Percentiles rank a stretch among this genome's conserved stretches.
phyloP scores from a whole-genome alignment of 2,329 filamentous ascomycete species.

The Aspergillus bombycis region DNA sequence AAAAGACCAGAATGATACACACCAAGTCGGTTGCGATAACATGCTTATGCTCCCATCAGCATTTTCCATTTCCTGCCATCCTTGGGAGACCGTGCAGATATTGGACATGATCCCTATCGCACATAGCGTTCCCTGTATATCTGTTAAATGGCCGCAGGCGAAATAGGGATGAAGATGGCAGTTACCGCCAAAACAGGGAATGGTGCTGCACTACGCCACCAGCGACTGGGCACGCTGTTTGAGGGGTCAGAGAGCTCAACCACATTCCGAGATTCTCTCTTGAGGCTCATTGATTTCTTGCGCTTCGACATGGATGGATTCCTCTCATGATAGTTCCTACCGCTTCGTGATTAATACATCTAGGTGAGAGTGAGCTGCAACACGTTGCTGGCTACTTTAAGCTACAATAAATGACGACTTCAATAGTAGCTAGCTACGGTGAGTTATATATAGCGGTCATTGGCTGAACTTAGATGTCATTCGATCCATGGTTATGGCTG shows the following conservation, averaged over 20 bases:
- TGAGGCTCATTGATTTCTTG: fast-evolving
- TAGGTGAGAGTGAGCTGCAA: background rate
- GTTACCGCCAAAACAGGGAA: background rate
- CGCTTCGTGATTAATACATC: background rate
- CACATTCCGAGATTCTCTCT: background rate
- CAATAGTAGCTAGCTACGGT: too few species aligned
- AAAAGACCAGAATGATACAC: background rate
- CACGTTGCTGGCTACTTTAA: background rate
- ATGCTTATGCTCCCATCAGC: background rate
- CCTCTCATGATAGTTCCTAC: background rate
- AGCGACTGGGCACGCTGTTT: background rate
- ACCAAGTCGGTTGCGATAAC: background rate
- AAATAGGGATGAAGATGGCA: background rate
- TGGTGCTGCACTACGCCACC: background rate
- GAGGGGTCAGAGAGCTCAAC: background rate
- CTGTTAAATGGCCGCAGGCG: background rate
- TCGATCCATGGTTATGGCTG: background rate
- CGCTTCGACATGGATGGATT: background rate
- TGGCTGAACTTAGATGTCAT: background rate
- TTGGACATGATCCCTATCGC: background rate
- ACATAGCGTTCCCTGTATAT: background rate
- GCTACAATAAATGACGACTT: too few species aligned
- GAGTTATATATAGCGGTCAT: background rate
- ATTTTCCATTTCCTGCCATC: background rate
- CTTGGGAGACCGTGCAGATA: background rate